phyloP scores from a whole-genome alignment of 139 green algal species.

The Eudorina sp. region DNA sequence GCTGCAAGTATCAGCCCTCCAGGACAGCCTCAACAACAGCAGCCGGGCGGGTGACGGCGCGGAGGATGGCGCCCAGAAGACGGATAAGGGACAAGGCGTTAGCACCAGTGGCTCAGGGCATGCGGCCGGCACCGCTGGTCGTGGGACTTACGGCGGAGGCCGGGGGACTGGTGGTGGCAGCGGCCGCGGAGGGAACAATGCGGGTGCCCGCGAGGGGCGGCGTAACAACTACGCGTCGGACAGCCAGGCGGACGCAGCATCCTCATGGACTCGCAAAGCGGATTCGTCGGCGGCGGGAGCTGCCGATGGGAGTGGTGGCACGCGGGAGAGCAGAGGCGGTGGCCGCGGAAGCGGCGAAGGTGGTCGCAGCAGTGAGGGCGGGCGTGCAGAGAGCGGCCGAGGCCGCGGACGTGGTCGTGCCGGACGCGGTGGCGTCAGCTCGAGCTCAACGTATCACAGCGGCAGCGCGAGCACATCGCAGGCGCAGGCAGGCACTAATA shows the following conservation, averaged over 20 bases:
- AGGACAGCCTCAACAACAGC: conserved; percentile 48
- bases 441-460: conserved; percentile 10
- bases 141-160: background rate
- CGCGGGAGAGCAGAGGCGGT: background rate
- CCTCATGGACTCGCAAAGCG: conserved; percentile 40
- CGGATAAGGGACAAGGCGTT: conserved; percentile 15
- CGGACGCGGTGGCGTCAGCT: conserved; percentile 4
- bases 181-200: conserved; percentile 6
- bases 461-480: conserved; percentile 32
- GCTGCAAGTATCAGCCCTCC: conserved; percentile 55
- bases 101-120: conserved; percentile 9
- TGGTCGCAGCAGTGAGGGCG: background rate
- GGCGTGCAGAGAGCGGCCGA: conserved; percentile 13
- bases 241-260: conserved; percentile 3
- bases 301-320: background rate
- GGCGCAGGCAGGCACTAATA: conserved; percentile 27
- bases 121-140: background rate
- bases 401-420: conserved; percentile 25
- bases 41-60: background rate
- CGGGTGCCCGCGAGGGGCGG: conserved; percentile 2
- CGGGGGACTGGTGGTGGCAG: conserved; percentile 6
- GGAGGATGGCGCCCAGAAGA: background rate
- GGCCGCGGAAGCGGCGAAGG: conserved; percentile 19
- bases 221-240: background rate
- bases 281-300: background rate